Evolutionary conservation across 2,329 filamentous ascomycete species (phyloP), one percentile per base, ranked within the genome.

Genomic region (Fusarium chaquense): DNA sequence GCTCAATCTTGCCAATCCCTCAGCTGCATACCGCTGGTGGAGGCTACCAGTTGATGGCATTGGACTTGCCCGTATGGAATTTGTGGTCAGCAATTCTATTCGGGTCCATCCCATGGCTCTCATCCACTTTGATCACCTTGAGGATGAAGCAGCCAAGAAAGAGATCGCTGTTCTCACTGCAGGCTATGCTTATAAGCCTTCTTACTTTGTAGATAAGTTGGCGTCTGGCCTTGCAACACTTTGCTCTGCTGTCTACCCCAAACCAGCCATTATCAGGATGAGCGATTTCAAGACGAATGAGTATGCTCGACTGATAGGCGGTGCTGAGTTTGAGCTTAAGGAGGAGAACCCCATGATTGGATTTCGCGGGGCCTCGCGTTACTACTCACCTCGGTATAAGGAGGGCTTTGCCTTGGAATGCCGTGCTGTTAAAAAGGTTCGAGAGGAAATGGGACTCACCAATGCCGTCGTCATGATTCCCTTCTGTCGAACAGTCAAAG

Each of bases 251-350:
- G 75, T 80, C 9, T 79, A 79, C 47, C 80, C 79, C 28, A 78
- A 77, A 52, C 80, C 79, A 15, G 78, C 77, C 26, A 78, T 81
- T 54, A 73, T 81, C 46, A 78, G 79, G 28, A 73, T 81, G 73
- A 81, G 79, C 56, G 79, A 81, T 66, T 81, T 81, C 65, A 81
- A 81, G 63, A 80, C 79, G 4, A 81, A 81, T 58, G 80, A 81
- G 59, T 81, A 81, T 67, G 78, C 78, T 2, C 70, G 74, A 26
- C 80, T 82, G 28, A 76, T 81, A 44, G 80, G 80, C 15, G 80
- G 80, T 22, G 70, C 73, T 5, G 76, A 81, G 56, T 81, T 82
- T 58, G 80, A 81, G 67, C 76, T 77, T 3, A 65, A 73, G 22
- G 79, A 81, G 52, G 78, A 81, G 28, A 82, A 81, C 43, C 80